A percentile compares a stretch with the other conserved stretches of the same genome.
These are phyloP conservation scores for Pleurotus giganteus DNA, from an alignment of 768 basidiomycete species.

Conservation along the genomic window DNA sequence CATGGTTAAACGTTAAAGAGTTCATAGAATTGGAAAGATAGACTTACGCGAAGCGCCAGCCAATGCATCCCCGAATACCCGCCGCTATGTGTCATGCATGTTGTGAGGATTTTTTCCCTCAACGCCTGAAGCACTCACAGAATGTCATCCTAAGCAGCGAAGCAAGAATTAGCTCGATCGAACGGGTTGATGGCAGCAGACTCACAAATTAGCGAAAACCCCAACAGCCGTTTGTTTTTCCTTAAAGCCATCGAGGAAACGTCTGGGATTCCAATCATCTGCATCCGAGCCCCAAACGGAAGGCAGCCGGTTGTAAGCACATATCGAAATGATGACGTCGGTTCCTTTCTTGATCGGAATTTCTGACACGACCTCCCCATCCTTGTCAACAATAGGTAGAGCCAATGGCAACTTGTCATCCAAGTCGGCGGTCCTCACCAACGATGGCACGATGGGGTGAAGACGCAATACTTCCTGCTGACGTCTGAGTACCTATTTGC, in stretches of 20 bases:
- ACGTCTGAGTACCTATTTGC: neutral
- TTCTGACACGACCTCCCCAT: constrained; percentile 29
- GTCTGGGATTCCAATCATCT: constrained; percentile 18
- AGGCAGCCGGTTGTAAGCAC: constrained; percentile 32
- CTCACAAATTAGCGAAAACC: constrained; percentile 26
- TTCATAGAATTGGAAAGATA: constrained; percentile 17
- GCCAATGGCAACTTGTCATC: constrained; percentile 46
- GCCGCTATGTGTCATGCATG: neutral
- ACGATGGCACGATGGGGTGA: constrained; percentile 27
- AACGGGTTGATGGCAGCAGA: neutral
- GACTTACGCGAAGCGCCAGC: constrained; percentile 15
- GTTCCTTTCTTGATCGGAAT: constrained; percentile 34
- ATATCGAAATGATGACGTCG: constrained; percentile 30
- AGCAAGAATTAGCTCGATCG: neutral
- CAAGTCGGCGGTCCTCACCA: constrained; percentile 15
- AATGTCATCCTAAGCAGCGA: neutral
- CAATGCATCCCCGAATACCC: constrained; percentile 13
- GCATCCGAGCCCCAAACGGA: constrained; percentile 20
- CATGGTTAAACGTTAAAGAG: neutral
- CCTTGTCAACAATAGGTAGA: constrained; percentile 29
- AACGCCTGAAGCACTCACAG: neutral
- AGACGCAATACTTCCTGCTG: constrained; percentile 28
- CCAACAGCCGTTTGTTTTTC: constrained; percentile 19
- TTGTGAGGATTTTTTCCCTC: neutral
- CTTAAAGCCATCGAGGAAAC: constrained; percentile 14